A percentile compares a stretch with the other conserved stretches of the same genome.
Evolutionary conservation across 495 filamentous ascomycete species (phyloP).

Genomic region (Lophiotrema nucula): DNA sequence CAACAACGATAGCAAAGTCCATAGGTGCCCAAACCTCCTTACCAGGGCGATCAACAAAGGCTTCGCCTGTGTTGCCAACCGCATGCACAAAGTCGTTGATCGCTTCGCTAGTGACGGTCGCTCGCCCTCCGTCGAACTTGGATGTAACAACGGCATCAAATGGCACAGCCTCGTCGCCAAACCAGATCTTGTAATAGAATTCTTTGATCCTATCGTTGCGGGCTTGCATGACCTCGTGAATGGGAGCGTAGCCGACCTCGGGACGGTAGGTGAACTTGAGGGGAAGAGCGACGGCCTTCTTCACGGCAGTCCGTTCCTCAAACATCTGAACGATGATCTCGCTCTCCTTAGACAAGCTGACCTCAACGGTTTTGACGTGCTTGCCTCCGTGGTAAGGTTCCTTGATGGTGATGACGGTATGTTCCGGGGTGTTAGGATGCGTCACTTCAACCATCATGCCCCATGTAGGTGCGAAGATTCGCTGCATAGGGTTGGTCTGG

Average conservation of each 20-base stretch:
- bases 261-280: conserved; percentile 89
- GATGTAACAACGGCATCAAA: conserved; percentile 80
- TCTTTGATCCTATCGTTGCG: conserved; percentile 96
- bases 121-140: conserved; percentile 82
- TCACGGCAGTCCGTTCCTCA: conserved; percentile 82
- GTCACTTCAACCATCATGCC: conserved; percentile 86
- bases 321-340: conserved; percentile 83
- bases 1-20: conserved; percentile 98
- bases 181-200: conserved; percentile 97
- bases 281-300: conserved; percentile 72
- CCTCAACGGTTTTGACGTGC: conserved; percentile 80
- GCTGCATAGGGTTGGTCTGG: conserved; percentile 91
- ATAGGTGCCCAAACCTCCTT: conserved; percentile 95
- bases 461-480: conserved; percentile 78
- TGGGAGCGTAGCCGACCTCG: conserved; percentile 90
- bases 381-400: conserved; percentile 63
- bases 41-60: conserved; percentile 95
- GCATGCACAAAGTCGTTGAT: conserved; percentile 99
- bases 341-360: conserved; percentile 68
- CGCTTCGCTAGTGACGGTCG: conserved; percentile 81
- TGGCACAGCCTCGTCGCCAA: conserved; percentile 79
- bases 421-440: conserved; percentile 72
- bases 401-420: conserved; percentile 77
- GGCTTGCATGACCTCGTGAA: conserved; percentile 89
- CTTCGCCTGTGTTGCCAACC: conserved; percentile 95